Evolutionary conservation across 345 rosid genomes (phyloP).

Genomic region (Moricandia arvensis): DNA sequence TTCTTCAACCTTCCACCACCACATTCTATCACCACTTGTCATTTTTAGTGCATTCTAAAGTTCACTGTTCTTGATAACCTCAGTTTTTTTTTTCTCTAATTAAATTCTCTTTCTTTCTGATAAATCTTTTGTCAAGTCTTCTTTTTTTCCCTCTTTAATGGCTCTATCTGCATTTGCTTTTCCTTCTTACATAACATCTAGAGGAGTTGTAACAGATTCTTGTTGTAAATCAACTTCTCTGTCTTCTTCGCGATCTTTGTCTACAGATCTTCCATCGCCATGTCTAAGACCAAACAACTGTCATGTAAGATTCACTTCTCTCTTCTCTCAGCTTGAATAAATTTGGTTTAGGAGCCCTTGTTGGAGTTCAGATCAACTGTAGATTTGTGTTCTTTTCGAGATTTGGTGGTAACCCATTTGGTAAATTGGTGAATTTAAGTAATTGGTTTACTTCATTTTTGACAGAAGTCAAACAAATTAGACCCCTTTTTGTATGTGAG

Average conservation of each 20-base stretch:
- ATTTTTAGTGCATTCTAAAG: slow-evolving; percentile 18
- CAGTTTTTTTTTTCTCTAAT: neutral
- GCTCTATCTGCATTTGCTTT: slow-evolving; percentile 72
- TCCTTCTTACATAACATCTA: slow-evolving; percentile 45
- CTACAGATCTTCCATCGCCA: slow-evolving; percentile 52
- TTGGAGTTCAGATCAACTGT: neutral
- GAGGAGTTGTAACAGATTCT: slow-evolving; percentile 43
- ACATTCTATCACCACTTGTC: slow-evolving; percentile 15
- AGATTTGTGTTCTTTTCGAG: neutral
- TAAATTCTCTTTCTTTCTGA: slow-evolving; percentile 12
- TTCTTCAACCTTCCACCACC: slow-evolving; percentile 24
- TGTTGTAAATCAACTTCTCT: slow-evolving; percentile 40
- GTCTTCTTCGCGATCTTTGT: slow-evolving; percentile 44
- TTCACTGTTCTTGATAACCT: slow-evolving; percentile 36
- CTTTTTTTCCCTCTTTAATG: slow-evolving; percentile 36
- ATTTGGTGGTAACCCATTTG: slow-evolving; percentile 15
- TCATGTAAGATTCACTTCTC: slow-evolving; percentile 32
- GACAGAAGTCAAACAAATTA: slow-evolving; percentile 18
- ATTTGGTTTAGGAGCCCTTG: neutral
- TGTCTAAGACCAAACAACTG: slow-evolving; percentile 41
- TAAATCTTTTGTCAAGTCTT: slow-evolving; percentile 13
- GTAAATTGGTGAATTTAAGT: slow-evolving; percentile 31
- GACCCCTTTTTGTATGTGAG: neutral
- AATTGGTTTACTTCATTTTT: slow-evolving; percentile 14
- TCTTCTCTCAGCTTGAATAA: neutral